A percentile compares a stretch with the other conserved stretches of the same genome.
Evolutionary conservation across 78 protist genomes (phyloP).

Genomic region (Pigoraptor vietnamica): DNA sequence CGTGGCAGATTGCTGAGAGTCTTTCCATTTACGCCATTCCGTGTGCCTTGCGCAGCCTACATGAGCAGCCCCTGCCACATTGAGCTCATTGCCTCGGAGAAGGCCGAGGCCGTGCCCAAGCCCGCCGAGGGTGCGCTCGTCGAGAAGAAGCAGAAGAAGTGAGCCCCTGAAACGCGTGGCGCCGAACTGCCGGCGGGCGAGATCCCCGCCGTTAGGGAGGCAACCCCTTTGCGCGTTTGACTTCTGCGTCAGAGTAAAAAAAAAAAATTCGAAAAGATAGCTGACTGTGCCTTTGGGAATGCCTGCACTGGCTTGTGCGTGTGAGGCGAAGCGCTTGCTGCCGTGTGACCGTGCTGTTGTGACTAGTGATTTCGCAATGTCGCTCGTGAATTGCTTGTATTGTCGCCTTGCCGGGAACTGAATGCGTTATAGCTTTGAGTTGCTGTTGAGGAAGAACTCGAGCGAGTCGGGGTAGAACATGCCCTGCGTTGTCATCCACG

Average conservation of each 20-base stretch:
- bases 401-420: no score
- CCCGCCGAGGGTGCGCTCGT: conserved; percentile 22
- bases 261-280: no score
- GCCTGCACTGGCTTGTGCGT: no score
- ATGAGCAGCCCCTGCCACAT: conserved; percentile 86
- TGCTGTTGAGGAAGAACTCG: background rate
- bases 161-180: background rate
- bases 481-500: background rate
- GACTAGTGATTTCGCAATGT: no score
- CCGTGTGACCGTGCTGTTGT: no score
- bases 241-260: no score
- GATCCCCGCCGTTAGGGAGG: no score
- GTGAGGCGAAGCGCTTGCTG: no score
- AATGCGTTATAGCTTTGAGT: background rate
- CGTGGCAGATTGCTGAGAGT: background rate
- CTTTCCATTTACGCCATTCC: background rate
- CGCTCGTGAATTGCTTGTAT: no score
- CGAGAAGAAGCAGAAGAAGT: background rate
- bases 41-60: conserved; percentile 51
- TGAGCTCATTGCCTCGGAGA: conserved; percentile 70
- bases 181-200: no score
- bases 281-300: no score
- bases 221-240: no score
- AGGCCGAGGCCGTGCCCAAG: conserved; percentile 45
- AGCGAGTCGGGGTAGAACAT: background rate